Evolutionary conservation across 257 asterid genomes (phyloP).

Genomic region (Solanum etuberosum): DNA sequence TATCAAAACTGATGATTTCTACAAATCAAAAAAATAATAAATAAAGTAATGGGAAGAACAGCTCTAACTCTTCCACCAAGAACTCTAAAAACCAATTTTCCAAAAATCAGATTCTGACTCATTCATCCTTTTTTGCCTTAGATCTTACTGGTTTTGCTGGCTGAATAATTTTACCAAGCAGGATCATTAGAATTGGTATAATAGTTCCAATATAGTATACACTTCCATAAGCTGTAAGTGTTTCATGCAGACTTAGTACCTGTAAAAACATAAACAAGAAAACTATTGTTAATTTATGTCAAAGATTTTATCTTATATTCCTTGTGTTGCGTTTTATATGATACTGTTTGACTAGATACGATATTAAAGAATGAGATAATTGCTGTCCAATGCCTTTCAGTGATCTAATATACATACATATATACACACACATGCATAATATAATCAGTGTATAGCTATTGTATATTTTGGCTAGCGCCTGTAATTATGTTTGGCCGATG

Average conservation of each 20-base stretch:
- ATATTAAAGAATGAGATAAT: background rate
- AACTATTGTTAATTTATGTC: background rate
- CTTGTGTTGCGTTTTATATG: background rate
- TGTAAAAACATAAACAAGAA: slow-evolving; percentile 3
- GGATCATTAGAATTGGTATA: slow-evolving; percentile 43
- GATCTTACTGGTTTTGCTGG: slow-evolving; percentile 62
- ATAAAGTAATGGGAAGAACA: background rate
- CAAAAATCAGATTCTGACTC: slow-evolving; percentile 7
- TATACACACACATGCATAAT: background rate
- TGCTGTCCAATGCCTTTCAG: background rate
- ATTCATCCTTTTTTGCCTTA: slow-evolving; percentile 58
- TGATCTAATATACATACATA: background rate
- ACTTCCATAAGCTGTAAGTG: slow-evolving; percentile 60
- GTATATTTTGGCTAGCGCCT: background rate
- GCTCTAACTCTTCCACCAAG: background rate
- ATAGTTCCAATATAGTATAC: slow-evolving; percentile 76
- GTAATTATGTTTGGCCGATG: background rate
- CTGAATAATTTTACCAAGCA: slow-evolving; percentile 59
- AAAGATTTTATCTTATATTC: background rate
- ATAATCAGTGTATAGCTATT: background rate
- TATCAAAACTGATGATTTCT: background rate
- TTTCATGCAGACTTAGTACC: slow-evolving; percentile 81
- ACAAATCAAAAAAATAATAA: background rate
- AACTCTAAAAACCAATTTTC: background rate
- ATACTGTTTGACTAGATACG: background rate